Conservation (phyloP, 805 yeast genomes). For the Zygoascus tannicola region DNA sequence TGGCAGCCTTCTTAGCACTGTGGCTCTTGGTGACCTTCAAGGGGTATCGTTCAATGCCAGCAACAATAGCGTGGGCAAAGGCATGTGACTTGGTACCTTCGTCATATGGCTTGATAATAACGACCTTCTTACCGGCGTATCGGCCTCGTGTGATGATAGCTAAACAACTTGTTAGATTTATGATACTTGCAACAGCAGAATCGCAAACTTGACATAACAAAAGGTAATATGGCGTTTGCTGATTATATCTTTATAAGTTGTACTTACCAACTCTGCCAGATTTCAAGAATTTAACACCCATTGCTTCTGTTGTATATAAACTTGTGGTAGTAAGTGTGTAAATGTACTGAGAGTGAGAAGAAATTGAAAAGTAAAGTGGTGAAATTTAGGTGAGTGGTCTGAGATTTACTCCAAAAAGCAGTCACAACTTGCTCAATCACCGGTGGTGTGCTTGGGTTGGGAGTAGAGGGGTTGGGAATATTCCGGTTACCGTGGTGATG, state of each 20-base stretch:
- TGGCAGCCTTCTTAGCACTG: slow-evolving; percentile 93
- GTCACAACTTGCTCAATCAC: no score
- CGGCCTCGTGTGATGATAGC: slow-evolving; percentile 96
- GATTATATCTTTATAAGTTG: no score
- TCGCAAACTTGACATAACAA: no score
- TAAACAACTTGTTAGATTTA: slow-evolving; percentile 7
- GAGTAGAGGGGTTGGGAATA: no score
- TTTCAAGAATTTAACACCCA: slow-evolving; percentile 95
- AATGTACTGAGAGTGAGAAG: neutral
- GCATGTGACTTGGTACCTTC: slow-evolving; percentile 98
- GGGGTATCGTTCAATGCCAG: slow-evolving; percentile 98
- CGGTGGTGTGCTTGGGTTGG: no score
- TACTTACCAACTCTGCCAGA: slow-evolving; percentile 99
- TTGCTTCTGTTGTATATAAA: slow-evolving; percentile 29
- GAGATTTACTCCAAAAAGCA: neutral
- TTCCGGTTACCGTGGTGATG: no score
- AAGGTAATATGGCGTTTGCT: no score
- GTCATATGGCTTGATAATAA: slow-evolving; percentile 95
- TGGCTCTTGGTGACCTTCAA: slow-evolving; percentile 89
- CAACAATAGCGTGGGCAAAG: slow-evolving; percentile 98
- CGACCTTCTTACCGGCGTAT: slow-evolving; percentile 99
- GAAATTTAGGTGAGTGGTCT: slow-evolving; percentile 1
- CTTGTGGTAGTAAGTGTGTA: neutral
- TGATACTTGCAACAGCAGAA: no score
- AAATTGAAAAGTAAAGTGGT: no score